Percentiles rank a stretch among this genome's conserved stretches.
These are phyloP conservation scores for Tolypocladium tropicale DNA, from an alignment of 2,329 filamentous ascomycete species.

Conservation along the genomic window DNA sequence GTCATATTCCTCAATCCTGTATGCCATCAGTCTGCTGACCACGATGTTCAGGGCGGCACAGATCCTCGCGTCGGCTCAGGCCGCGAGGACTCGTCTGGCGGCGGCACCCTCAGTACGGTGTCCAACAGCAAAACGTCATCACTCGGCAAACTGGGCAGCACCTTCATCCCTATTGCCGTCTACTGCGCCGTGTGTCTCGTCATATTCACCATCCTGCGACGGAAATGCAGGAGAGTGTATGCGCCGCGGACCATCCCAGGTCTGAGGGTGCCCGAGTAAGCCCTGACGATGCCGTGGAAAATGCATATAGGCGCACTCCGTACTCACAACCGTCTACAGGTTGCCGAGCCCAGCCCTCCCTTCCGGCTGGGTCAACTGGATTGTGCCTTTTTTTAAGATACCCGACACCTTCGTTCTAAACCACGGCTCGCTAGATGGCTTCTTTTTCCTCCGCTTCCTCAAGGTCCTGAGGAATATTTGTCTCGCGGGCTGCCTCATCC, in stretches of 20 bases:
- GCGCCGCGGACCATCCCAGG: constrained; percentile 39
- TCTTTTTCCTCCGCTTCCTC: constrained; percentile 70
- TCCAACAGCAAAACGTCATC: constrained; percentile 23
- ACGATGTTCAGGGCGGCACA: background rate
- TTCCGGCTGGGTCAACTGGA: constrained; percentile 55
- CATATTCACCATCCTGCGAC: constrained; percentile 38
- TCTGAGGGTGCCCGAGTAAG: constrained; percentile 33
- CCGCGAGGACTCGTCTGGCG: constrained; percentile 19
- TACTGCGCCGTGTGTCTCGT: constrained; percentile 39
- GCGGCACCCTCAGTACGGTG: constrained; percentile 23
- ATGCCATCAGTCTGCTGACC: background rate
- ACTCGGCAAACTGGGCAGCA: constrained; percentile 30
- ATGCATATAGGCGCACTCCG: too few species aligned
- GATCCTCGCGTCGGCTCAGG: constrained; percentile 25
- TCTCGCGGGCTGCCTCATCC: constrained; percentile 73
- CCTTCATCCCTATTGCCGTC: constrained; percentile 42
- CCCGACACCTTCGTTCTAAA: constrained; percentile 74
- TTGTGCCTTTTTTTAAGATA: constrained; percentile 54
- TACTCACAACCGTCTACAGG: background rate
- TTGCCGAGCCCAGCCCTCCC: constrained; percentile 21
- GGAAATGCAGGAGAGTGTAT: constrained; percentile 42
- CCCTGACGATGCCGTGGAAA: background rate
- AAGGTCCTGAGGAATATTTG: constrained; percentile 68
- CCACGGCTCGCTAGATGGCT: constrained; percentile 86
- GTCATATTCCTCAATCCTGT: too few species aligned